These are phyloP conservation scores for Bryoerythrophyllum caledonicum DNA, from an alignment of 225 moss, liverwort and hornwort species.

Conservation along the genomic window DNA sequence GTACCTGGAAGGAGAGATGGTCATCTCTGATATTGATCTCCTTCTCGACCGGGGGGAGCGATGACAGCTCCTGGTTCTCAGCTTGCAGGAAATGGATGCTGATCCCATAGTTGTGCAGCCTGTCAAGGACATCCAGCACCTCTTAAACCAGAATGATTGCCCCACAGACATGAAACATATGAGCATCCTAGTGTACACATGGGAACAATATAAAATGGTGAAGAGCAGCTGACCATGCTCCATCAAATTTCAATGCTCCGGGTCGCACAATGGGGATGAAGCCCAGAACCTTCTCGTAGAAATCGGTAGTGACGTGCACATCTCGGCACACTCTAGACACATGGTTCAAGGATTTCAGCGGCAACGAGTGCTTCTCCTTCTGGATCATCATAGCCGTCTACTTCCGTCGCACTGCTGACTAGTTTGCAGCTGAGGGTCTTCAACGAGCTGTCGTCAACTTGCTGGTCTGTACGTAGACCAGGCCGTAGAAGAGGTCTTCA, in stretches of 20 bases:
- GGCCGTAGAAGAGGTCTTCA: background rate
- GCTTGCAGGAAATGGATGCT: constrained; percentile 80
- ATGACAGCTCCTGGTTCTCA: constrained; percentile 31
- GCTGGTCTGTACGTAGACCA: background rate
- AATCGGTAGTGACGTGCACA: constrained; percentile 37
- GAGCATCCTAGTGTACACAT: too few relatives aligned
- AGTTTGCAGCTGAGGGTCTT: background rate
- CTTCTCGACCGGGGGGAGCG: constrained; percentile 34
- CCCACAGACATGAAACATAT: background rate
- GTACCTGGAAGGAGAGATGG: constrained; percentile 47
- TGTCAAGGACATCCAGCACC: constrained; percentile 17
- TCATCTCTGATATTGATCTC: constrained; percentile 76
- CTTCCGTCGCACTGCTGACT: background rate
- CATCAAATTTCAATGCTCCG: constrained; percentile 60
- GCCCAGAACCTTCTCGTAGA: constrained; percentile 70
- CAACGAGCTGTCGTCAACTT: background rate
- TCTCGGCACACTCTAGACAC: constrained; percentile 62
- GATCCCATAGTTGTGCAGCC: constrained; percentile 90
- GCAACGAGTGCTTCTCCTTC: constrained; percentile 41
- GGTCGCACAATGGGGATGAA: constrained; percentile 69
- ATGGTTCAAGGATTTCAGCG: constrained; percentile 69
- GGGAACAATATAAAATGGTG: too few relatives aligned
- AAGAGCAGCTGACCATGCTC: constrained; percentile 56
- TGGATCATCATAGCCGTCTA: constrained; percentile 37
- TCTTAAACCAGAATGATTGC: background rate